Percentiles rank a stretch among this genome's conserved stretches.
These are phyloP conservation scores for Skeletonema menzelii DNA, from an alignment of 108 stramenopile species.

Conservation along the genomic window DNA sequence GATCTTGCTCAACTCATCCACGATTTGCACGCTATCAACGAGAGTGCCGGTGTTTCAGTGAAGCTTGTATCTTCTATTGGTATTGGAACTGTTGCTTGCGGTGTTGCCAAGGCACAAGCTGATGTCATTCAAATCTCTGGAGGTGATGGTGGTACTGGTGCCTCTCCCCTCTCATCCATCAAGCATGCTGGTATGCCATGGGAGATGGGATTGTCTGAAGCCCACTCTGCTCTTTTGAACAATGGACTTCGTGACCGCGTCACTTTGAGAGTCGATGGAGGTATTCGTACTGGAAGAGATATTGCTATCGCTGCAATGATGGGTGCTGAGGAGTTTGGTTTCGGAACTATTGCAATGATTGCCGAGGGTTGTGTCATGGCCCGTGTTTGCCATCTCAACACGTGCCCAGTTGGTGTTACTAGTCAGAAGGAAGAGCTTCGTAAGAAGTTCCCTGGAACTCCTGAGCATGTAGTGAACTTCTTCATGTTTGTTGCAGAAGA, in stretches of 20 bases:
- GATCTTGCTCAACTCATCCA: slow-evolving; percentile 97
- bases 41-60: slow-evolving; percentile 91
- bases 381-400: slow-evolving; percentile 95
- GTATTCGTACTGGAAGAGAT: slow-evolving; percentile 91
- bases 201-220: slow-evolving; percentile 94
- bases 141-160: slow-evolving; percentile 94
- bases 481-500: slow-evolving; percentile 95
- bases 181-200: slow-evolving; percentile 93
- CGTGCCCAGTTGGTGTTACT: slow-evolving; percentile 95
- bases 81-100: slow-evolving; percentile 95
- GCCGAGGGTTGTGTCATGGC: slow-evolving; percentile 96
- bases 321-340: slow-evolving; percentile 93
- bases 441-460: slow-evolving; percentile 94
- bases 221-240: slow-evolving; percentile 84
- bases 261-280: slow-evolving; percentile 88
- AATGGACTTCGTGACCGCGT: slow-evolving; percentile 92
- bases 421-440: slow-evolving; percentile 96
- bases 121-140: slow-evolving; percentile 95
- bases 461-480: slow-evolving; percentile 97
- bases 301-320: slow-evolving; percentile 89
- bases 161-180: slow-evolving; percentile 90
- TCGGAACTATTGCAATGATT: slow-evolving; percentile 96
- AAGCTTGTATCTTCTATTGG: slow-evolving; percentile 98
- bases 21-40: slow-evolving; percentile 93
- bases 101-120: slow-evolving; percentile 95